Base-by-base conservation (phyloP, 148 eudicot species). In the Bassia scoparia region DNA sequence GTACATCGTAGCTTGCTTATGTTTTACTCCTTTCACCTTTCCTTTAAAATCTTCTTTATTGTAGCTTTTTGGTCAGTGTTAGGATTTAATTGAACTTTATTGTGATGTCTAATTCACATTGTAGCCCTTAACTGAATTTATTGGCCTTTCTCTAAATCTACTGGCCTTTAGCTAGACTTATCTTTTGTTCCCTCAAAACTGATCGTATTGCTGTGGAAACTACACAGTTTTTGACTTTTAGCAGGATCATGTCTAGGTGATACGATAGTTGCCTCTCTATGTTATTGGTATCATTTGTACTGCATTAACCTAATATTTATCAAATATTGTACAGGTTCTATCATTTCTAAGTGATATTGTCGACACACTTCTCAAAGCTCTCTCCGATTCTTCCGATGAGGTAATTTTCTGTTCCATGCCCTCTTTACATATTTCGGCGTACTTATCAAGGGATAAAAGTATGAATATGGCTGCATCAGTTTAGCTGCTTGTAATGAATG, bases 301-400 rank as follows among this genome's bases (percentile, higher is more conserved):
- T n/a, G 44, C 15, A 46, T 31, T 55, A 43, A 21, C 9, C n/a
- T 35, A 73, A 68, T 38, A 48, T 69, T 78, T 68, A 26, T 26
- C 67, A 14, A 78, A 21, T 69, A 62, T 80, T 66, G 71, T 67
- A 78, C 90, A 96, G 99, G 96, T 92, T 61, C 69, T 90, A 69
- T 82, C 87, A 17, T 89, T 74, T 81, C 86, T 96, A 73, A 84
- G 86, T 69, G 99, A 96, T 76, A 86, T 90, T 71, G 89, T 92
- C 67, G 90, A 90, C 65, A 87, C 96, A 18, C 99, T 96, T 79
- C 79, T 96, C 75, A 90, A 90, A 78, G 89, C 90, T 33, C 86
- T 96, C 46, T 92, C 99, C 61, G 99, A 96, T 89, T 88, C 94
- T 74, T 92, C 97, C 26, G 96, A 96, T 77, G 86, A 90, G 97